These are phyloP conservation scores for Curvularia sp. DNA, from an alignment of 2,329 filamentous ascomycete genomes.

Conservation along the genomic window DNA sequence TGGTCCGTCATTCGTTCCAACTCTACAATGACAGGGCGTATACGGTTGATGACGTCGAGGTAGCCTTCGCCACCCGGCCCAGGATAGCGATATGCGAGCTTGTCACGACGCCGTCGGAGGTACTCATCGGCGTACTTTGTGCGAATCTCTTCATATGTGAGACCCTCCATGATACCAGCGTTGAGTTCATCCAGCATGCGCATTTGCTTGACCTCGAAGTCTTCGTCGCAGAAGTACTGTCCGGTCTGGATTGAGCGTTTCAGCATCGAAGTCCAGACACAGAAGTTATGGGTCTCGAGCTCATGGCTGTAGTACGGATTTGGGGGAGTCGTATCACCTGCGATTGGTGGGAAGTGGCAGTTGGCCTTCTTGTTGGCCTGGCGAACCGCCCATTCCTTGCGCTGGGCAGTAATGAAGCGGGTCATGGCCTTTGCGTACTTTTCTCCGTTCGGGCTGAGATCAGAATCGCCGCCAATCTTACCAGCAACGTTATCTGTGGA, in stretches of 20 bases:
- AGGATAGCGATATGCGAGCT: conserved; percentile 95
- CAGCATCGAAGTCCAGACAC: conserved; percentile 98
- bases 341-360: conserved; percentile 84
- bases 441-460: conserved; percentile 79
- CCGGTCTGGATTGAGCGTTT: conserved; percentile 87
- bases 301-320: conserved; percentile 76
- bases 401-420: conserved; percentile 81
- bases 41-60: conserved; percentile 92
- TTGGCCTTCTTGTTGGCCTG: conserved; percentile 79
- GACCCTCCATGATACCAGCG: conserved; percentile 88
- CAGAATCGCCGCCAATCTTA: conserved; percentile 89
- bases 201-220: conserved; percentile 94
- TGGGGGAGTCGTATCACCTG: conserved; percentile 91
- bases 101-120: conserved; percentile 78
- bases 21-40: conserved; percentile 94
- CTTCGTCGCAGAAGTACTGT: conserved; percentile 91
- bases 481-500: conserved; percentile 86
- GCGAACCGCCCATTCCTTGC: conserved; percentile 80
- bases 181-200: conserved; percentile 98
- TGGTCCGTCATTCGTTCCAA: conserved; percentile 97
- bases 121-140: conserved; percentile 83
- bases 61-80: conserved; percentile 96
- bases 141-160: conserved; percentile 92
- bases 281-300: conserved; percentile 80
- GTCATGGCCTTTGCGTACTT: conserved; percentile 81